Evolutionary conservation across 148 eudicot genomes (phyloP).

Genomic region (Polygonum aviculare): DNA sequence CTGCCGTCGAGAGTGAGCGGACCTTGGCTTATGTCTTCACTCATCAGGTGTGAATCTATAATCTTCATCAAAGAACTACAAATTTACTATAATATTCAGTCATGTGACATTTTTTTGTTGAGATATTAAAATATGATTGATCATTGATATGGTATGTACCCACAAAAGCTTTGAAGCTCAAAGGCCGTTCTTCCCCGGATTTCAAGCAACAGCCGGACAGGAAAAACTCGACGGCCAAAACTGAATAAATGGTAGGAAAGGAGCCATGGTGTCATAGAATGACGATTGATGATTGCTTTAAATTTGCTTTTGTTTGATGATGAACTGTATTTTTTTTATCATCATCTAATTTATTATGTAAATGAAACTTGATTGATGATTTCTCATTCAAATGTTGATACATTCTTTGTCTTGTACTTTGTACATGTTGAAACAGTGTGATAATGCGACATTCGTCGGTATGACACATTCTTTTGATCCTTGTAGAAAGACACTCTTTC

Average conservation of each 20-base stretch:
- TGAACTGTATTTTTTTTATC: not conserved
- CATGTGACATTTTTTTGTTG: not conserved
- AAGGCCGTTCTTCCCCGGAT: conserved; percentile 50
- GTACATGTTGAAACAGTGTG: not conserved
- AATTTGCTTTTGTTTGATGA: not conserved
- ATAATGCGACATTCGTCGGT: not conserved
- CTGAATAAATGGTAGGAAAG: not conserved
- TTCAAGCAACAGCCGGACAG: conserved; percentile 28
- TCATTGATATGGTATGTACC: not conserved
- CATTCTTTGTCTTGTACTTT: not conserved
- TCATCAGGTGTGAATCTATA: conserved; percentile 53
- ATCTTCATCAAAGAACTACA: not conserved
- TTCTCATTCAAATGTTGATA: too few species aligned
- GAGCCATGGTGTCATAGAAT: not conserved
- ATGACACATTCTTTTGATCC: not conserved
- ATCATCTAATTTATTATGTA: too few species aligned
- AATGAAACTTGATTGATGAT: too few species aligned
- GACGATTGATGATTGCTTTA: not conserved
- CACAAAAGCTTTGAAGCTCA: conserved; percentile 29
- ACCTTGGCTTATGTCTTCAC: conserved; percentile 89
- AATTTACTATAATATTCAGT: too few species aligned
- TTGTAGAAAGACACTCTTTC: conserved; percentile 1
- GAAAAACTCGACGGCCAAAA: not conserved
- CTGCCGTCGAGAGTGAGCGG: conserved; percentile 81
- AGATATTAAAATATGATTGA: not conserved